Evolutionary conservation across 2,329 filamentous ascomycete genomes (phyloP).

Genomic region (Trichoderma lentiforme): DNA sequence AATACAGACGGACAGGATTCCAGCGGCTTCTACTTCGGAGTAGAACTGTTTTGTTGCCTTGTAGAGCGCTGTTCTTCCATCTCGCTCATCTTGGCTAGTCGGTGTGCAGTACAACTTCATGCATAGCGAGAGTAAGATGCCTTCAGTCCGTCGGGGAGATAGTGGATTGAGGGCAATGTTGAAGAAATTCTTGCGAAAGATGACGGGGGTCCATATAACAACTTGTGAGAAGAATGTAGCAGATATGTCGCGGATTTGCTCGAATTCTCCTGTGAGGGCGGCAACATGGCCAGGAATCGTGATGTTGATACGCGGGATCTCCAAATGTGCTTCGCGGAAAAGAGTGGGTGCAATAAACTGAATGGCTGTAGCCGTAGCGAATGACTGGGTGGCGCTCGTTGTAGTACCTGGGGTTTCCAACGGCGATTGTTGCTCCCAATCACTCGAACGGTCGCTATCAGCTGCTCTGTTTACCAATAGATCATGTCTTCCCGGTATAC

Average conservation of each 20-base stretch:
- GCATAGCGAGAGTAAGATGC: neutral
- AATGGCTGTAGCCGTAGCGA: neutral
- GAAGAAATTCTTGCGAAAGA: neutral
- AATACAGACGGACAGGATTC: neutral
- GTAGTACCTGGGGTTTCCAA: neutral
- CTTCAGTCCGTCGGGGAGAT: neutral
- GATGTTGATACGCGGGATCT: neutral
- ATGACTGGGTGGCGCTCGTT: neutral
- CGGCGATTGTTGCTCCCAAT: neutral
- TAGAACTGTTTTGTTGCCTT: neutral
- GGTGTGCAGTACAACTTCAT: slow-evolving; percentile 1
- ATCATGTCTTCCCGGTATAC: neutral
- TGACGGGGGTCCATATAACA: neutral
- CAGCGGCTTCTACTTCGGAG: neutral
- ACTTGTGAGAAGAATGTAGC: neutral
- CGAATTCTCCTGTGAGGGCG: neutral
- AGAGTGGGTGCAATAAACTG: neutral
- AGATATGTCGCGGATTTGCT: neutral
- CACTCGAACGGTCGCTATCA: neutral
- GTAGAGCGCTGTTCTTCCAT: neutral
- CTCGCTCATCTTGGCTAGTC: neutral
- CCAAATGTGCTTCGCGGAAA: neutral
- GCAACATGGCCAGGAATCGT: neutral
- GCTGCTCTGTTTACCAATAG: neutral
- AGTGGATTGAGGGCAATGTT: neutral